Percentiles rank a stretch among this genome's conserved stretches.
phyloP scores from a whole-genome alignment of 2,329 filamentous ascomycete genomes.

The Fusarium guadeloupense region DNA sequence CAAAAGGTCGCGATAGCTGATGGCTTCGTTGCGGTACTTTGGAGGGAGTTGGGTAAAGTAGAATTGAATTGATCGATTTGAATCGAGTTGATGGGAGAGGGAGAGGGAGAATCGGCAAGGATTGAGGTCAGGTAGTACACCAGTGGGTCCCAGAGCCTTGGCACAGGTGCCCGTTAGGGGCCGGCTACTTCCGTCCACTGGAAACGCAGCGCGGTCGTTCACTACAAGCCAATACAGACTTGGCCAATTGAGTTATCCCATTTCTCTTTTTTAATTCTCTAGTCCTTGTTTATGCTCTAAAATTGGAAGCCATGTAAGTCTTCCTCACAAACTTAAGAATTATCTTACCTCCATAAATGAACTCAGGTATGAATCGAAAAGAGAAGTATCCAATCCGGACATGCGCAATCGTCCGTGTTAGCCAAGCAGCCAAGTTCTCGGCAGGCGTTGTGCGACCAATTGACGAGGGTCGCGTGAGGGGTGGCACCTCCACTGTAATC shows the following conservation, averaged over 20 bases:
- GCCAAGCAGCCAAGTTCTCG: slow-evolving; percentile 16
- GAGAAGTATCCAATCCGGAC: background rate
- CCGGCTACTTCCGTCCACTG: slow-evolving; percentile 29
- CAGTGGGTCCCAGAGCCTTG: no score
- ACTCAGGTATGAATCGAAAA: background rate
- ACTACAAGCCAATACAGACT: slow-evolving; percentile 16
- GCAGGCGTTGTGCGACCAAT: slow-evolving; percentile 1
- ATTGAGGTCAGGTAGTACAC: background rate
- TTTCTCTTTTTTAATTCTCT: background rate
- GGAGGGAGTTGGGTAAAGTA: background rate
- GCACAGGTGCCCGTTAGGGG: slow-evolving; percentile 8
- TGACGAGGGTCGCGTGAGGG: slow-evolving; percentile 22
- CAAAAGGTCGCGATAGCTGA: background rate
- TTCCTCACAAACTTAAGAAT: no score
- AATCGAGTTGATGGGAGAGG: slow-evolving; percentile 10
- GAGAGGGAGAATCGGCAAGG: slow-evolving; percentile 7
- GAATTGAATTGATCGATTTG: background rate
- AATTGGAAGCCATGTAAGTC: background rate
- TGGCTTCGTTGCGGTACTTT: background rate
- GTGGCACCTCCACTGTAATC: background rate
- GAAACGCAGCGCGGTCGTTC: background rate
- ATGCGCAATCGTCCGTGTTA: background rate
- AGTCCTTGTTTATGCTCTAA: background rate
- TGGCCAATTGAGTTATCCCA: background rate
- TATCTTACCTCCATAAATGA: no score